phyloP scores from a whole-genome alignment of 306 rosid genomes.

The Corylus americana region DNA sequence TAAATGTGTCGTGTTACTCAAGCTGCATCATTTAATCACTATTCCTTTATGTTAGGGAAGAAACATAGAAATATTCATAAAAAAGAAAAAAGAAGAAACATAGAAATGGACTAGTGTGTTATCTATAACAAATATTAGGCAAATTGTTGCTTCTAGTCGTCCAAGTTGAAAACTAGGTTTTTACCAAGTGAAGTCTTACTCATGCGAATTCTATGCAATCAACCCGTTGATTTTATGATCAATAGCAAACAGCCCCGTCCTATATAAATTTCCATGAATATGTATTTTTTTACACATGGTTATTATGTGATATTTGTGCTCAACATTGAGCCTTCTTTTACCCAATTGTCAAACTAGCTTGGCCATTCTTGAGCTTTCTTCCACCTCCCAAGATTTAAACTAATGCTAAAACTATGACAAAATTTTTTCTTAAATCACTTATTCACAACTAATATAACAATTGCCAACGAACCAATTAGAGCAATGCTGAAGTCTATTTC shows the following conservation, averaged over 20 bases:
- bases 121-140: neutral
- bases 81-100: no score
- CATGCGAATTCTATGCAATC: neutral
- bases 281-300: no score
- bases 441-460: neutral
- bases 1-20: conserved; percentile 18
- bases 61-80: neutral
- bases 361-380: no score
- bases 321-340: no score
- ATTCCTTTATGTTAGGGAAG: neutral
- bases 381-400: no score
- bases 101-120: neutral
- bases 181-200: neutral
- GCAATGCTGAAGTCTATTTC: neutral
- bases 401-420: no score
- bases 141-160: neutral
- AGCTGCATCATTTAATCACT: conserved; percentile 3
- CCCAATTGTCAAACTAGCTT: no score
- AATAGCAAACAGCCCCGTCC: neutral
- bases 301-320: no score
- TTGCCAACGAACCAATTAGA: neutral
- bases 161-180: neutral
- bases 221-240: neutral
- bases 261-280: neutral
- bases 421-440: neutral